These are phyloP conservation scores for Schoenoplectus triqueter DNA, from an alignment of 202 grass and related monocot genomes.

Conservation along the genomic window DNA sequence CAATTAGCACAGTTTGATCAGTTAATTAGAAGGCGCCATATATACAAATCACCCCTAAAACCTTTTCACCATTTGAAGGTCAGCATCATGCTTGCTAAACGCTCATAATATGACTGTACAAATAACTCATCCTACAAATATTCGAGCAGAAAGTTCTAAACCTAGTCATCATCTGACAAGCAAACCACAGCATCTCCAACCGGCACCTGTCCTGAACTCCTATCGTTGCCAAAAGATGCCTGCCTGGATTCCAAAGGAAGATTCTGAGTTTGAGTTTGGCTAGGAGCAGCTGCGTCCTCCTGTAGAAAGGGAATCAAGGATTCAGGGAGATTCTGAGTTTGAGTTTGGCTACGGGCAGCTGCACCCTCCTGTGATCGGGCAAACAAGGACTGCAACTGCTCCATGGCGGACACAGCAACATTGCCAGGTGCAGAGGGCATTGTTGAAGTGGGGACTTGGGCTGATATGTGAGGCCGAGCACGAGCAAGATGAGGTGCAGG, in stretches of 20 bases:
- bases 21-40: slow-evolving; percentile 14
- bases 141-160: background rate
- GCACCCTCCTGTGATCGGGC: background rate
- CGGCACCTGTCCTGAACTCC: background rate
- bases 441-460: background rate
- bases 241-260: background rate
- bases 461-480: slow-evolving; percentile 9
- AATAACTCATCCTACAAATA: background rate
- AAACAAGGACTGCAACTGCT: slow-evolving; percentile 23
- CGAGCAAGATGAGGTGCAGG: slow-evolving; percentile 40
- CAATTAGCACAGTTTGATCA: background rate
- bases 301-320: background rate
- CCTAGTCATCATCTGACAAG: slow-evolving; percentile 41
- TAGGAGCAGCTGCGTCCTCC: background rate
- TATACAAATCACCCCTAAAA: background rate
- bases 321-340: background rate
- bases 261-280: slow-evolving; percentile 19
- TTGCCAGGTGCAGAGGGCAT: background rate
- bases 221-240: slow-evolving; percentile 20
- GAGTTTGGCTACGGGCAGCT: background rate
- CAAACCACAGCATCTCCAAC: slow-evolving; percentile 31
- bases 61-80: background rate
- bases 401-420: background rate
- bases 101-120: slow-evolving; percentile 12
- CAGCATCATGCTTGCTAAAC: background rate